Base-by-base conservation (phyloP, 371 early-diverging fungal species). In the Batrachochytrium dendrobatidis region DNA sequence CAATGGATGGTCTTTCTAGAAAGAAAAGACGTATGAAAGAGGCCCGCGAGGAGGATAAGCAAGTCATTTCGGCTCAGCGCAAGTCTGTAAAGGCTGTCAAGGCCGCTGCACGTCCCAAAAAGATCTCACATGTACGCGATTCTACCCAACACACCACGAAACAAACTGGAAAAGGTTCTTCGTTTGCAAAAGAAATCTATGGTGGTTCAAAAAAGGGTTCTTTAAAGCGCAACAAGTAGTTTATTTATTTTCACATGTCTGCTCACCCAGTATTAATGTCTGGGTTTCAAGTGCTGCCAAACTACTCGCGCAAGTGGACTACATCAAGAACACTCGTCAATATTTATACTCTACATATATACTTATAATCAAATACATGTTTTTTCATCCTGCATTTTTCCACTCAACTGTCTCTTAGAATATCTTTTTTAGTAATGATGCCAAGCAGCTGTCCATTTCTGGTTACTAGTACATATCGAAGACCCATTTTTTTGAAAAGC, bases 401-500 rank as follows among this genome's bases (percentile, higher is more conserved):
- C n/a, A n/a, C n/a, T 26, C 26, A 7, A 45, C 46, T 45, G 12
- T 45, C 46, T 5, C 12, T 3, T 3, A 45, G 46, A 12, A 71
- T 26, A 48, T 73, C 73, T 63, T 73, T 73, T 46, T 69, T 69
- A 10, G 73, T 73, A 29, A 73, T 46, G 22, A 73, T 59, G 15
- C 73, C 73, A 4, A 7, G 15, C 28, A 67, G 49, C 18, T 34
- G 29, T 17, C 69, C 73, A 22, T 60, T 60, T 20, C 63, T 53
- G 17, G 58, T 64, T 2, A 75, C 63, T 26, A 75, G 63, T 28
- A 71, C 69, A 53, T 71, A 71, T 10, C 80, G 73, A 29, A 80
- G 56, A 10, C 92, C 95, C 54, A 93, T 75, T 63, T 91, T 88
- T 61, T 84, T 83, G 65, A 95, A 91, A 59, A 93, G 71, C 54